Evolutionary conservation across 352 stramenopile species (phyloP).

Genomic region (Pythium apleroticum): DNA sequence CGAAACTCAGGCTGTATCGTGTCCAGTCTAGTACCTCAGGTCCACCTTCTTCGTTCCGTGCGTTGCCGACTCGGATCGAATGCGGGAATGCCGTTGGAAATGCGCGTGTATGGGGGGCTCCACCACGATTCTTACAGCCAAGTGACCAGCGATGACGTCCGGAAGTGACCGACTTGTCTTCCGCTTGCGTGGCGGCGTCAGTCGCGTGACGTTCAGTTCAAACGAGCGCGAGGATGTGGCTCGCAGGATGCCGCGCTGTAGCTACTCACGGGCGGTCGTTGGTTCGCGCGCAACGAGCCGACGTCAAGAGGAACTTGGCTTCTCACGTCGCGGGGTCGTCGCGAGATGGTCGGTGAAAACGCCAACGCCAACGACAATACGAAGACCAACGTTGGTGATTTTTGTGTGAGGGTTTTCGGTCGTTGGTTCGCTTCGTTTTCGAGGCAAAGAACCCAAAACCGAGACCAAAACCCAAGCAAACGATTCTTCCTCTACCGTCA

Average conservation of each 20-base stretch:
- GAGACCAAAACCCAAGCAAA: neutral
- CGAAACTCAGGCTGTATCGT: neutral
- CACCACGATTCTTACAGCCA: no score
- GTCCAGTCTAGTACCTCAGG: neutral
- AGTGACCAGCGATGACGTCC: neutral
- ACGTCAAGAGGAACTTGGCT: neutral
- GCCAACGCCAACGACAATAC: neutral
- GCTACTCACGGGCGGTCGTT: neutral
- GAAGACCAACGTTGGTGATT: constrained; percentile 7
- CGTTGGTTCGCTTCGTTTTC: neutral
- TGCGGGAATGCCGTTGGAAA: neutral
- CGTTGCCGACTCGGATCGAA: neutral
- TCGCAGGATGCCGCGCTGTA: neutral
- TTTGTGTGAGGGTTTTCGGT: neutral
- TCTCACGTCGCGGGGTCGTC: neutral
- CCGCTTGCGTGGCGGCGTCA: neutral
- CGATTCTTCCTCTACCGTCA: neutral
- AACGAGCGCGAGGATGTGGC: neutral
- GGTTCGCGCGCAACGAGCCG: neutral
- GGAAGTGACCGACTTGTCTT: neutral
- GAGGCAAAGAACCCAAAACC: neutral
- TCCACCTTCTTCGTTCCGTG: neutral
- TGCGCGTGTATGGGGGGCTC: no score
- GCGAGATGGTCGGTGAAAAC: neutral
- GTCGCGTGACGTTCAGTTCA: neutral